These are phyloP conservation scores for Eragrostis nindensis DNA, from an alignment of 176 grass and related monocot species.

Conservation along the genomic window DNA sequence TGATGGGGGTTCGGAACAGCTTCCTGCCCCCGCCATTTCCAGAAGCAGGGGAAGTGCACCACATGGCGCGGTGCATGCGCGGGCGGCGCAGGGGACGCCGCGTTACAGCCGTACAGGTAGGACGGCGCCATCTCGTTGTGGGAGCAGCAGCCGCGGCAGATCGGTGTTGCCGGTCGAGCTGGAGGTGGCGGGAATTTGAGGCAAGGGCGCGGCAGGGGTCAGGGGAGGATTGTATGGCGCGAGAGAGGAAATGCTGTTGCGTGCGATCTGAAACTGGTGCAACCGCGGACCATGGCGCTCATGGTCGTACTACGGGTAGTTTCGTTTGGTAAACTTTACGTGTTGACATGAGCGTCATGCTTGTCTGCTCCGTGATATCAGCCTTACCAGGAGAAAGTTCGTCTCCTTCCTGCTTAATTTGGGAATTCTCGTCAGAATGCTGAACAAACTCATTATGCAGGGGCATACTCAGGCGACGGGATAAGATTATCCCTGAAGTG, in stretches of 20 bases:
- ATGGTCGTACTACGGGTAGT: background rate
- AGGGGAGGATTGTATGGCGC: background rate
- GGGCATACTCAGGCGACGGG: no score
- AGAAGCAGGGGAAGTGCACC: background rate
- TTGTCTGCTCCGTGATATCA: background rate
- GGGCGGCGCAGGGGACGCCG: background rate
- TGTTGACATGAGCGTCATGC: background rate
- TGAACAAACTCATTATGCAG: no score
- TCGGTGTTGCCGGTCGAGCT: background rate
- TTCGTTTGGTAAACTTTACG: background rate
- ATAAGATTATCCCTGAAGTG: no score
- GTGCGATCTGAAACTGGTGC: background rate
- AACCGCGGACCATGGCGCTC: background rate
- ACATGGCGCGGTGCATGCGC: constrained; percentile 11
- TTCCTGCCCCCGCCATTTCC: background rate
- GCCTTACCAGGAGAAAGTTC: no score
- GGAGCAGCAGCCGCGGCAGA: background rate
- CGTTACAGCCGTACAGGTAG: background rate
- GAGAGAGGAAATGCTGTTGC: background rate
- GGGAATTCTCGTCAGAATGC: no score
- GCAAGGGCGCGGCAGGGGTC: no score
- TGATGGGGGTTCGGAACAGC: background rate
- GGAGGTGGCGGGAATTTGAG: background rate
- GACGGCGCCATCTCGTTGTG: background rate
- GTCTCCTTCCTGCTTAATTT: no score